Evolutionary conservation across 495 filamentous ascomycete genomes (phyloP), one percentile per base, ranked within the genome.

Genomic region (Cercophora newfieldiana): DNA sequence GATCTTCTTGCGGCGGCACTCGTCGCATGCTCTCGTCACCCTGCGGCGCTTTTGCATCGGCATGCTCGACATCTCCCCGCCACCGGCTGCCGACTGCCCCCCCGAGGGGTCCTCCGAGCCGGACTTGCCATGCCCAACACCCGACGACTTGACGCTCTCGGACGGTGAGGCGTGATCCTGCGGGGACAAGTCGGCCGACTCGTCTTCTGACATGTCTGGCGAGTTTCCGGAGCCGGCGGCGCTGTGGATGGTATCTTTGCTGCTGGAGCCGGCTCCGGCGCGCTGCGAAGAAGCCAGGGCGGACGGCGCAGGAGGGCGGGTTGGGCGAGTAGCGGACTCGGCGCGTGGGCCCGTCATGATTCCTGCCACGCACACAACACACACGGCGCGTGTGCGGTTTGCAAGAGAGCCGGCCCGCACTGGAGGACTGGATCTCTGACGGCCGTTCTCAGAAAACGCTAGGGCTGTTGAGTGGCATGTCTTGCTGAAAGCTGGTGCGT

Each of bases 1-100:
- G 76, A 98, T 97, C 78, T 99, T 99, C 79, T 99, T 99, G 69
- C 95, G 84, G 55, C 95, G 86, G 74, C 94, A 99, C 75, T 99
- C 96, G 74, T 98, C 95, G 81, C 94, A 97, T 19, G 94, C 94
- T 63, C 94, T 84, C 48, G 93, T 96, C 29, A 97, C 94, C 72
- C 94, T 83, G 24, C 94, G 85, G 54, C 94, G 85, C 78, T 97
- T 97, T 78, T 97, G 94, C 67, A 94, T 78, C 37, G 90, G 92
- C 70, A 78, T 72, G 28, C 66, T 76, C 8, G 77, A 69, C 0
- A 70, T 69, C 25, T 78, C 76, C 50, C n/a, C n/a, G n/a, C n/a
- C n/a, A n/a, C 33, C 51, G n/a, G 60, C 47, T 6, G 54, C 57
- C 22, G 68, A 69, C 14, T 67, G 65, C 10, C 47, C 51, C 28